Conservation (phyloP, 2,329 filamentous ascomycete species). For the Phialocephala subalpina region DNA sequence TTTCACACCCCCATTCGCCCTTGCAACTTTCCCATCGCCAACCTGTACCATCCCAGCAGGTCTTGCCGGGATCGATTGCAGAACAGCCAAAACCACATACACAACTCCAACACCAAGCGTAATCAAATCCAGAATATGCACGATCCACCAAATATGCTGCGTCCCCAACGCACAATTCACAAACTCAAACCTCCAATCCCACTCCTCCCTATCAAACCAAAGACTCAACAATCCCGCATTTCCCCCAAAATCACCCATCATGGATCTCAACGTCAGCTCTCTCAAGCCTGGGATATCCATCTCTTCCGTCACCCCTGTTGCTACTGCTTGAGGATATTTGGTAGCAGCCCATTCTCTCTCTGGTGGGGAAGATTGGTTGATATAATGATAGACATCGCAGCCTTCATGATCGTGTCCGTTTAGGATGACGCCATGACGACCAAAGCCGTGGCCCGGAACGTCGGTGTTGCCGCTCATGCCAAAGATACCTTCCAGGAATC, state of each 20-base stretch:
- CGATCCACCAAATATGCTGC: constrained; percentile 94
- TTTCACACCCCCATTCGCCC: not conserved
- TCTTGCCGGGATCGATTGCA: not conserved
- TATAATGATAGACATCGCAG: constrained; percentile 87
- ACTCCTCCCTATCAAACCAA: constrained; percentile 81
- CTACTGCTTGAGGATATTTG: constrained; percentile 55
- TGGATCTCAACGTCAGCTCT: constrained; percentile 93
- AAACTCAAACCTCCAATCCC: constrained; percentile 86
- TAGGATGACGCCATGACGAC: constrained; percentile 79
- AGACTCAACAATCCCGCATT: constrained; percentile 87
- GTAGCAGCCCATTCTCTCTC: constrained; percentile 48
- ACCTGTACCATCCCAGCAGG: too few relatives aligned
- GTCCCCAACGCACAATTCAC: constrained; percentile 79
- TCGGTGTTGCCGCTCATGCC: constrained; percentile 72
- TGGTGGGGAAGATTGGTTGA: constrained; percentile 64
- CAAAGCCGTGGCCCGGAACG: constrained; percentile 67
- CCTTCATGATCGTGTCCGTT: constrained; percentile 97
- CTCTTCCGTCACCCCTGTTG: constrained; percentile 50
- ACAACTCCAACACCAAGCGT: constrained; percentile 34
- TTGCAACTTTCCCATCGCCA: not conserved
- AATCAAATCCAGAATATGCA: constrained; percentile 73
- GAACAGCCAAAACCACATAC: constrained; percentile 10
- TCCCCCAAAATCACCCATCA: constrained; percentile 98
- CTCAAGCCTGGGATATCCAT: constrained; percentile 69
- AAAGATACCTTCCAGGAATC: constrained; percentile 85